Evolutionary conservation across 331 rosid species (phyloP), one percentile per base, ranked within the genome.

Genomic region (Malus hybrid): DNA sequence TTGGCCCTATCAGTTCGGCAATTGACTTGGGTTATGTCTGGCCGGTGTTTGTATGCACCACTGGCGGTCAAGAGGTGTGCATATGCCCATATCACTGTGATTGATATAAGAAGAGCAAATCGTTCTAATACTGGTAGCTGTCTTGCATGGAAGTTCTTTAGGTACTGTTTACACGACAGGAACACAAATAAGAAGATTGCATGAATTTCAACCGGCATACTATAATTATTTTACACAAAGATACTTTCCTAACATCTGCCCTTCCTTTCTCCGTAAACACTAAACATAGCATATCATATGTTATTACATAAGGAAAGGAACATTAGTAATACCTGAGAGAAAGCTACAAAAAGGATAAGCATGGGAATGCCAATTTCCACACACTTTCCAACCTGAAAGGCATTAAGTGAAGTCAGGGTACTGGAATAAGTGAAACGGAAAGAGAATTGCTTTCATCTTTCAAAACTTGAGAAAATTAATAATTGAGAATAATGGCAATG

Each of bases 21-120:
- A 61, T 87, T 87, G 75, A 85, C 63, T 82, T 95, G 96, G 46
- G 99, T 92, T 66, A 79, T 29, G 6, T 88, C 96, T 0, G 97
- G 93, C 28, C 90, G 89, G 82, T 90, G 96, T 85, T 63, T 92
- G 86, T 95, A 95, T 18, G 97, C 93, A 3, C 99, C 99, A 79
- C 99, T 88, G 48, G 93, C 96, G 16, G 98, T 92, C 83, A 95
- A 87, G 79, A 95, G 98, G 82, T 95, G 99, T 78, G 99, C 96
- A 82, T 95, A 95, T 50, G 99, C 97, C 99, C 99, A 95, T 79
- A 92, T 87, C 78, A 95, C 87, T 28, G 97, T 95, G 70, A 91
- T 75, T 69, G 99, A 84, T 80, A 95, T 92, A 22, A 95, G 85
- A 61, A 95, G 89, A 66, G 98, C 98, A 72, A 95, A 95, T 63